These are phyloP conservation scores for Xerocomellus amylosporus DNA, from an alignment of 768 basidiomycete species.

Conservation along the genomic window DNA sequence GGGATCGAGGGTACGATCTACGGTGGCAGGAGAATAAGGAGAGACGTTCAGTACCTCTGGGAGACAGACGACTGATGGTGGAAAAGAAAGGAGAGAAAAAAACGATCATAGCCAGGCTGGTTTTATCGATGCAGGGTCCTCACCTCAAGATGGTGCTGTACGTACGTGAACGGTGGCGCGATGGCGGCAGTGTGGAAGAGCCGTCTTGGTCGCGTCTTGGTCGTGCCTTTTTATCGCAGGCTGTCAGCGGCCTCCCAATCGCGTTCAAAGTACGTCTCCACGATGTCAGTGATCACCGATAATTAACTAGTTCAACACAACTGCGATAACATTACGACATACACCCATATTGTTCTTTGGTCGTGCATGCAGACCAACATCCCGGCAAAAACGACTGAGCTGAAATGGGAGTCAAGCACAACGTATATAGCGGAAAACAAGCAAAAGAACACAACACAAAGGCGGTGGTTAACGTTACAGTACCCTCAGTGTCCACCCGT, in stretches of 20 bases:
- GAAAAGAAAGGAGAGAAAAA: neutral
- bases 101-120: conserved; percentile 4
- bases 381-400: conserved; percentile 5
- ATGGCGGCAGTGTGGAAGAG: conserved; percentile 7
- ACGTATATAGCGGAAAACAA: conserved; percentile 29
- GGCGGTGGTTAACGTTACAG: conserved; percentile 45
- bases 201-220: neutral
- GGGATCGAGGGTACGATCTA: conserved; percentile 11
- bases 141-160: conserved; percentile 17
- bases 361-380: conserved; percentile 9
- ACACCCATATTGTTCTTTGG: conserved; percentile 15
- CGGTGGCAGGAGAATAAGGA: neutral
- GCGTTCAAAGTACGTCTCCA: neutral
- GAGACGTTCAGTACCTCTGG: conserved; percentile 14
- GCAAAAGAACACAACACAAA: conserved; percentile 25
- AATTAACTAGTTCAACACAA: conserved; percentile 4
- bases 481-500: conserved; percentile 78
- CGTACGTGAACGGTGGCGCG: conserved; percentile 3
- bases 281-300: conserved; percentile 21
- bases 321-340: conserved; percentile 26
- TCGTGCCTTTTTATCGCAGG: conserved; percentile 14
- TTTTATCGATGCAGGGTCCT: conserved; percentile 24
- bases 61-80: conserved; percentile 16
- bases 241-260: conserved; percentile 9
- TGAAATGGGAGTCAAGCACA: conserved; percentile 17